Evolutionary conservation across 2,329 filamentous ascomycete species (phyloP).

Genomic region (Aspergillus costaricaensis): DNA sequence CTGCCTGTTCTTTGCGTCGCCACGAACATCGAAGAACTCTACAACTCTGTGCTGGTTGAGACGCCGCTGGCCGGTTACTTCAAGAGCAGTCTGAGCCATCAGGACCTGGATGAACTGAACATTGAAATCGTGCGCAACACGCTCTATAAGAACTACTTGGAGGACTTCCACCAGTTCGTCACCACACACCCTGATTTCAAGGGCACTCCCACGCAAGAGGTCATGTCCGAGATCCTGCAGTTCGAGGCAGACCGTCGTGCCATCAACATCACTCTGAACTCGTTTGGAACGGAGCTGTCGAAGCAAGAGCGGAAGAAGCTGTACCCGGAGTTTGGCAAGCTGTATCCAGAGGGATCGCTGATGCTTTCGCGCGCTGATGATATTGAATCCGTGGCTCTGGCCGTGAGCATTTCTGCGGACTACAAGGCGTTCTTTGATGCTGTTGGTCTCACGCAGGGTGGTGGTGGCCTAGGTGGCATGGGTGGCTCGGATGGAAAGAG

Average conservation of each 20-base stretch:
- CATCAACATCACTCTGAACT: slow-evolving; percentile 99
- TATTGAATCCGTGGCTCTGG: slow-evolving; percentile 86
- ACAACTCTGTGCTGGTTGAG: slow-evolving; percentile 96
- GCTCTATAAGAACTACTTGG: slow-evolving; percentile 98
- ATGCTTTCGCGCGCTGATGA: slow-evolving; percentile 96
- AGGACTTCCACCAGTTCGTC: slow-evolving; percentile 95
- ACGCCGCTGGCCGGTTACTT: slow-evolving; percentile 95
- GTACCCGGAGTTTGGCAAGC: slow-evolving; percentile 85
- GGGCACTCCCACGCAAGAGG: slow-evolving; percentile 84
- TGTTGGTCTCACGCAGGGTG: slow-evolving; percentile 74
- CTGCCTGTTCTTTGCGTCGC: slow-evolving; percentile 97
- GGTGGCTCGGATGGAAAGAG: slow-evolving; percentile 81
- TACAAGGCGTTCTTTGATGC: slow-evolving; percentile 97
- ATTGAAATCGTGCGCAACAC: slow-evolving; percentile 99
- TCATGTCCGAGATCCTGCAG: slow-evolving; percentile 94
- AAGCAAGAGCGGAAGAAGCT: slow-evolving; percentile 95
- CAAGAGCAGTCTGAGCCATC: slow-evolving; percentile 92
- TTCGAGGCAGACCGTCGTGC: slow-evolving; percentile 95
- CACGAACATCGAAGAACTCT: slow-evolving; percentile 97
- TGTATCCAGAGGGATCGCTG: slow-evolving; percentile 90
- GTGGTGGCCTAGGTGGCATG: slow-evolving; percentile 73
- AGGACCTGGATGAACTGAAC: slow-evolving; percentile 97
- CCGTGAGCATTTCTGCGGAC: slow-evolving; percentile 88
- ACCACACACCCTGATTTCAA: slow-evolving; percentile 83
- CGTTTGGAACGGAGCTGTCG: slow-evolving; percentile 91